These are phyloP conservation scores for Globisporangium acanthophoron DNA, from an alignment of 352 stramenopile genomes.

Conservation along the genomic window DNA sequence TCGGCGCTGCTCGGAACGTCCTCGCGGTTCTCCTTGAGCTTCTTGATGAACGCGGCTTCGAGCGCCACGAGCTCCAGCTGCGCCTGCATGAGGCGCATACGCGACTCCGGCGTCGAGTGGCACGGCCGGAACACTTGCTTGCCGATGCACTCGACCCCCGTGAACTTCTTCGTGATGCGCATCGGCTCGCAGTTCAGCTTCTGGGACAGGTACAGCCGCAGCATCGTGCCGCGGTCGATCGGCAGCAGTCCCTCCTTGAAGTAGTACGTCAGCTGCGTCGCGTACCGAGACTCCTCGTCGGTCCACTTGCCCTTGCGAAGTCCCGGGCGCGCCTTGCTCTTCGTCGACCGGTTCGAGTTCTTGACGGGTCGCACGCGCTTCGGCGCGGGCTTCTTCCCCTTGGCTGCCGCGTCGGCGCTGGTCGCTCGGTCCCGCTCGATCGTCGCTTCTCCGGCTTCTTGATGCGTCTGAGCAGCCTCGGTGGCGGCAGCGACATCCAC, in stretches of 20 bases:
- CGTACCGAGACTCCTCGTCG: conserved; percentile 74
- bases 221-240: conserved; percentile 85
- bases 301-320: conserved; percentile 87
- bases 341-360: conserved; percentile 61
- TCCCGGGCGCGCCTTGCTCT: conserved; percentile 81
- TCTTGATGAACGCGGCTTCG: conserved; percentile 72
- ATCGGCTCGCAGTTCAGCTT: conserved; percentile 92
- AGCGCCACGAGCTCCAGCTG: conserved; percentile 66
- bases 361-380: conserved; percentile 56
- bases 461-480: neutral
- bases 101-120: conserved; percentile 56
- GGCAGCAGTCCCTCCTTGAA: conserved; percentile 82
- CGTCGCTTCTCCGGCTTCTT: neutral
- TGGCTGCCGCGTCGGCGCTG: conserved; percentile 11
- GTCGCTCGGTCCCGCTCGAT: neutral
- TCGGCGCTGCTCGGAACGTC: conserved; percentile 47
- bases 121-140: conserved; percentile 86
- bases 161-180: conserved; percentile 93
- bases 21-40: conserved; percentile 76
- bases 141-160: conserved; percentile 85
- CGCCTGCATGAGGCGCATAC: conserved; percentile 64
- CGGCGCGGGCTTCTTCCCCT: conserved; percentile 40
- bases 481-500: neutral
- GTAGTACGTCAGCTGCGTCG: conserved; percentile 69
- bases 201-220: conserved; percentile 87